phyloP scores from a whole-genome alignment of 345 rosid genomes.

The Chamaenerion angustifolium region DNA sequence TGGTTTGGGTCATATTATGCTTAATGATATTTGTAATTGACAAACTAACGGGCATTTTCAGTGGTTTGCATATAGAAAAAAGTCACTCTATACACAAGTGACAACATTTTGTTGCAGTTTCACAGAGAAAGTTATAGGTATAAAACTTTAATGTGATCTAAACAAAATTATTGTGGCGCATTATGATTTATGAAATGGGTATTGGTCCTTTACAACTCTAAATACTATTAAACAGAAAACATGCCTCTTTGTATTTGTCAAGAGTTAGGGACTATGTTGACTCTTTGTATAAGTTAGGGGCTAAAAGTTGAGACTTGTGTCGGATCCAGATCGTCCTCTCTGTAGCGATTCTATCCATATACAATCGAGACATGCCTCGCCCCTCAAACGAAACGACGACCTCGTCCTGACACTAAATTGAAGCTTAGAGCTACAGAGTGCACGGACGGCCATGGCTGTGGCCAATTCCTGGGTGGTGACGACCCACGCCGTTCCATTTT shows the following conservation, averaged over 20 bases:
- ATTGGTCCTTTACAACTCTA: background rate
- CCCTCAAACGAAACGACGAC: conserved; percentile 1
- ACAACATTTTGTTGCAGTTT: no score
- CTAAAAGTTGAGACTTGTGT: no score
- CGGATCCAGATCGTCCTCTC: background rate
- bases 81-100: no score
- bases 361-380: background rate
- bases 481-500: conserved; percentile 19
- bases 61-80: background rate
- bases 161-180: no score
- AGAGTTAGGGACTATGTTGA: no score
- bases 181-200: no score
- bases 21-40: conserved; percentile 3
- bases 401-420: background rate
- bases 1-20: no score
- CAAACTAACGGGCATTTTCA: conserved; percentile 3
- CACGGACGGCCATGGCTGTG: conserved; percentile 19
- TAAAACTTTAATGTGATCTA: no score
- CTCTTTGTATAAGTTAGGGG: background rate
- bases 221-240: background rate
- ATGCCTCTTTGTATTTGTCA: no score
- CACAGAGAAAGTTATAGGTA: no score
- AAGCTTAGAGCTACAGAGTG: background rate
- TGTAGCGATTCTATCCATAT: conserved; percentile 7
- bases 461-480: conserved; percentile 25